Conservation (phyloP, 1,284 basidiomycete genomes). For the Vanrija humicola region DNA sequence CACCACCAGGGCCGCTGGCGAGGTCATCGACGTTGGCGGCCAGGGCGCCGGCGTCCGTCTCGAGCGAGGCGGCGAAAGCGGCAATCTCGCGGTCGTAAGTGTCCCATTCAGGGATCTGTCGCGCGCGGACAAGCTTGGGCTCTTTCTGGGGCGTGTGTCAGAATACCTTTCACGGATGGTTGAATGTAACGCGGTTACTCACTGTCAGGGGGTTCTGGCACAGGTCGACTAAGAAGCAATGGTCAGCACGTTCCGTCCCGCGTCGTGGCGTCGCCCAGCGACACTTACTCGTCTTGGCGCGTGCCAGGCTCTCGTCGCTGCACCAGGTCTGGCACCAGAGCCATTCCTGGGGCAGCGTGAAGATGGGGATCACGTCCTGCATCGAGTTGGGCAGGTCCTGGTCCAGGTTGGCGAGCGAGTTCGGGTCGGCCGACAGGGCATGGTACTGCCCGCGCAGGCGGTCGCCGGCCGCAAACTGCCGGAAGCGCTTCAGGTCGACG, state of each 20-base stretch:
- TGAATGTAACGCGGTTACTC: constrained; percentile 52
- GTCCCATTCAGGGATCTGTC: constrained; percentile 97
- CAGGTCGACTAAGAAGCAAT: constrained; percentile 69
- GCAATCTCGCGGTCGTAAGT: constrained; percentile 65
- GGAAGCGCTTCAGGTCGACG: constrained; percentile 91
- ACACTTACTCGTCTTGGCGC: constrained; percentile 52
- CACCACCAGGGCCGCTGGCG: constrained; percentile 32
- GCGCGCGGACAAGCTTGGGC: constrained; percentile 85
- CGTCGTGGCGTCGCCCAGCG: background rate
- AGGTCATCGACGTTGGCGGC: constrained; percentile 69
- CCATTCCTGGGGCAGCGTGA: constrained; percentile 84
- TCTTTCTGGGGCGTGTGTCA: constrained; percentile 65
- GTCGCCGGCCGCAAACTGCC: constrained; percentile 64
- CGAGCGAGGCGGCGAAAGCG: constrained; percentile 61
- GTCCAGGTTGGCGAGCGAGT: constrained; percentile 90
- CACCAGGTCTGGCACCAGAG: constrained; percentile 68
- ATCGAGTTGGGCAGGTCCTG: constrained; percentile 95
- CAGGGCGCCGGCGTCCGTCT: constrained; percentile 41
- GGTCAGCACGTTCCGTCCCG: background rate
- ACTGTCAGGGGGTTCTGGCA: constrained; percentile 83
- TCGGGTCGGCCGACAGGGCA: constrained; percentile 84
- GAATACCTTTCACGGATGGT: background rate
- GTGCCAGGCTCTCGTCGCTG: constrained; percentile 49
- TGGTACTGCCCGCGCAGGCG: constrained; percentile 90
- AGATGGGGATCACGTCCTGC: constrained; percentile 81